Percentiles rank a stretch among this genome's conserved stretches.
Conservation (phyloP, 768 basidiomycete genomes). For the Kwoniella botswanensis region DNA sequence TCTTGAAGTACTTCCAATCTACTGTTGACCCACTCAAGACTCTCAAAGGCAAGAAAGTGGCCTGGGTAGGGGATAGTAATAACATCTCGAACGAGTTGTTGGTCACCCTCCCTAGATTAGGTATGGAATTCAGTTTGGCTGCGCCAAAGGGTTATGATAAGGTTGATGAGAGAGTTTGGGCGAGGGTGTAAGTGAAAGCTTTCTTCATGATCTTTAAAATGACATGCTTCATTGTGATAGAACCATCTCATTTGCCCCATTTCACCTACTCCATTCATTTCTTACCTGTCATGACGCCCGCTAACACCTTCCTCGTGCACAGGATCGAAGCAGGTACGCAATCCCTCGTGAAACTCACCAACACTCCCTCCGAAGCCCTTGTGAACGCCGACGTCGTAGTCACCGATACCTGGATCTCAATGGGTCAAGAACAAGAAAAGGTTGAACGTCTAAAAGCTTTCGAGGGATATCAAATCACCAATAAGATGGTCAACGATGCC, state of each 20-base stretch:
- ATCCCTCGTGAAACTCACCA: slow-evolving; percentile 52
- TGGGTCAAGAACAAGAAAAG: slow-evolving; percentile 97
- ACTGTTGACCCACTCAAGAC: slow-evolving; percentile 59
- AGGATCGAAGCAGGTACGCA: slow-evolving; percentile 46
- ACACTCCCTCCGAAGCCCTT: slow-evolving; percentile 78
- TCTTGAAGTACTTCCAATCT: slow-evolving; percentile 26
- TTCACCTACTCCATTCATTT: too few species aligned
- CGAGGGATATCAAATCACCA: slow-evolving; percentile 90
- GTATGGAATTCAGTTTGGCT: slow-evolving; percentile 83
- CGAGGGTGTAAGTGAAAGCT: slow-evolving; percentile 67
- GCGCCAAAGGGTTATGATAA: slow-evolving; percentile 66
- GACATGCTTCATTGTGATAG: too few species aligned
- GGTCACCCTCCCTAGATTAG: slow-evolving; percentile 88
- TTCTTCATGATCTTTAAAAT: too few species aligned
- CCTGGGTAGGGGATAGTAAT: slow-evolving; percentile 91
- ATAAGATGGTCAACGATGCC: slow-evolving; percentile 76
- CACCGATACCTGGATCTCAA: slow-evolving; percentile 99
- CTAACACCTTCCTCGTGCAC: too few species aligned
- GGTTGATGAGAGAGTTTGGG: slow-evolving; percentile 70
- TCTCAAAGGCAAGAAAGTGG: slow-evolving; percentile 82
- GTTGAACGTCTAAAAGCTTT: slow-evolving; percentile 84
- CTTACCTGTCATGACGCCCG: too few species aligned
- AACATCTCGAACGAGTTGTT: slow-evolving; percentile 98
- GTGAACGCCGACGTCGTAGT: slow-evolving; percentile 89
- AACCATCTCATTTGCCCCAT: too few species aligned